These are phyloP conservation scores for Solanum verrucosum DNA, from an alignment of 257 asterid species.

Conservation along the genomic window DNA sequence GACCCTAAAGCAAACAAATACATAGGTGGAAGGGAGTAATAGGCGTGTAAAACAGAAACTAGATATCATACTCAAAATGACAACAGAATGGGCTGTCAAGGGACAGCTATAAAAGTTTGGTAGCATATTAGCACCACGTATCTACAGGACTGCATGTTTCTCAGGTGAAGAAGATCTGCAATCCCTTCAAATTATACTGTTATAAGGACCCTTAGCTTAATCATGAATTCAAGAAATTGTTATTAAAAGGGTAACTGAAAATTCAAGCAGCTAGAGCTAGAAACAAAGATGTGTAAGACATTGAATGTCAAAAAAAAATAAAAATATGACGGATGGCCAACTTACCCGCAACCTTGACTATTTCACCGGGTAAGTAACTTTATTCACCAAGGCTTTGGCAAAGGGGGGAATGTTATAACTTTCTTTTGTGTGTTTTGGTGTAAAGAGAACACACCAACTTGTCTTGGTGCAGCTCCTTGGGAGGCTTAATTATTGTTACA, in stretches of 20 bases:
- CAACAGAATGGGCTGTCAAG: not conserved
- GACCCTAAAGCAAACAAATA: not conserved
- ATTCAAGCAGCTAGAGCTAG: not conserved
- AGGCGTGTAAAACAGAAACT: not conserved
- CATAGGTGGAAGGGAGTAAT: not conserved
- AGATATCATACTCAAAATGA: not conserved
- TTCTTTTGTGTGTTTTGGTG: not conserved
- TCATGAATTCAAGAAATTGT: not conserved
- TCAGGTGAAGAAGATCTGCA: not conserved
- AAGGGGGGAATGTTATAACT: not conserved
- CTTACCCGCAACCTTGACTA: not conserved
- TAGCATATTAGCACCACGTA: not conserved
- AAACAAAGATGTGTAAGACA: not conserved
- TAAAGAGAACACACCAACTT: not conserved
- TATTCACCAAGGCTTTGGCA: not conserved
- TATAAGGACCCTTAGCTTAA: not conserved
- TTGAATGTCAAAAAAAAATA: not conserved
- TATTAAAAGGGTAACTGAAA: not conserved
- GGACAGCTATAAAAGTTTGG: not conserved
- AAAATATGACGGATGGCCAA: not conserved
- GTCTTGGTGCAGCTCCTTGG: not conserved
- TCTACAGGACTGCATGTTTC: not conserved
- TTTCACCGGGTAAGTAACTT: not conserved
- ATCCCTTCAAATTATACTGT: not conserved
- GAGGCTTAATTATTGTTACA: not conserved